Base-by-base conservation (phyloP, 2,329 filamentous ascomycete species). In the Cercospora sp. region DNA sequence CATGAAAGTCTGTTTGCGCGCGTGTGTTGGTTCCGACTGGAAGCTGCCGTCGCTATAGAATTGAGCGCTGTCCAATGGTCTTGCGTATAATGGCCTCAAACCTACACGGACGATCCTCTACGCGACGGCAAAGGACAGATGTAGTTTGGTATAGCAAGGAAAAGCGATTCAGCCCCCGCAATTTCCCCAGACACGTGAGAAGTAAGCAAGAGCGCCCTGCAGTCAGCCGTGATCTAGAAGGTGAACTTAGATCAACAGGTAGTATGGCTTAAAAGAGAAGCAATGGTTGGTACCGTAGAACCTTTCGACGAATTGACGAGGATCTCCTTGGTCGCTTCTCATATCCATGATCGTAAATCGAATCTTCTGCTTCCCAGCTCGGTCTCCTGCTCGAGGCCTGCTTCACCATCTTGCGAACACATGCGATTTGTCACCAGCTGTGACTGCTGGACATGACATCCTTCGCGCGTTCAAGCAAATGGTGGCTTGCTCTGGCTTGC, bases 41-140 rank as follows among this genome's bases (percentile, higher is more conserved):
- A 43, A 21, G 53, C 32, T 58, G 62, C 57, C 49, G 58, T 58
- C 30, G 40, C 40, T 49, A 43, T 49, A 40, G 66, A 57, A 32
- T 21, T 21, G 18, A 21, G 18, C 24, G 26, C 24, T 16, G 18
- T 28, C 64, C 64, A 66, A 61, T 61, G 45, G 37, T 9, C 18
- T 43, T 32, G 21, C 13, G 26, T 40, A 32, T 9, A 62, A 55
- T 45, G 21, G 21, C 53, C n/a, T 21, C 37, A 24, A 34, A 21
- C 24, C 24, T 51, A 34, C 51, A 34, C 45, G 55, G 8, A 26
- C 66, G 49, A 51, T 34, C 62, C 40, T 37, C 62, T 60, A 26
- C 32, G 5, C 10, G 16, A 65, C 66, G 66, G 66, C 30, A 68
- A 68, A 68, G 63, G 57, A 65, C 66, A 53, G 49, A 68, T 61